Percentiles rank a stretch among this genome's conserved stretches.
Conservation (phyloP, 2,329 filamentous ascomycete genomes). For the Leptosphaerulina australis region DNA sequence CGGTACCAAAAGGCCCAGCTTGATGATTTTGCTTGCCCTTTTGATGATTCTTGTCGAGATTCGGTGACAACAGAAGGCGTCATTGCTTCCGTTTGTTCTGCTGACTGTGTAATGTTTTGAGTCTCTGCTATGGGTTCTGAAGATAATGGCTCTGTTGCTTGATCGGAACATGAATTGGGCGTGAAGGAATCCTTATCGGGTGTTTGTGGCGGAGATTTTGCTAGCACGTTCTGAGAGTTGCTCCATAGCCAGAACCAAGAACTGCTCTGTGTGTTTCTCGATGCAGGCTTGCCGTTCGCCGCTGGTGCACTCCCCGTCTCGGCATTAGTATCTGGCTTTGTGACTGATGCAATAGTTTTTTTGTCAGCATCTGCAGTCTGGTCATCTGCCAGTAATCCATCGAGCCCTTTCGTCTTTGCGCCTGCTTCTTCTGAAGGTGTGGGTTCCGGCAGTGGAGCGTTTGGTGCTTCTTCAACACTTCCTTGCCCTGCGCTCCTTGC, state of each 20-base stretch:
- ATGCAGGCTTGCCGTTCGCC: slow-evolving; percentile 14
- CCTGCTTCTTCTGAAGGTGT: slow-evolving; percentile 46
- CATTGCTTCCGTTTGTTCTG: neutral
- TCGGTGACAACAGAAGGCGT: slow-evolving; percentile 5
- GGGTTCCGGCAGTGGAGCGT: slow-evolving; percentile 49
- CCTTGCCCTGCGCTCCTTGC: slow-evolving; percentile 33
- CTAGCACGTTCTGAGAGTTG: slow-evolving; percentile 52
- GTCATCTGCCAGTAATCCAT: neutral
- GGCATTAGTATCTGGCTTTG: slow-evolving; percentile 4
- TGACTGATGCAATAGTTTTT: slow-evolving; percentile 29
- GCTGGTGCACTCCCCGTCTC: slow-evolving; percentile 26
- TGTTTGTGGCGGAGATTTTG: slow-evolving; percentile 31
- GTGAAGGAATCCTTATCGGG: slow-evolving; percentile 17
- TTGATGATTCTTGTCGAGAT: slow-evolving; percentile 20
- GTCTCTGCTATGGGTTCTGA: slow-evolving; percentile 1
- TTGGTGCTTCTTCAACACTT: slow-evolving; percentile 47
- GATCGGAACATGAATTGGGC: slow-evolving; percentile 14
- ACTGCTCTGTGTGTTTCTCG: slow-evolving; percentile 33
- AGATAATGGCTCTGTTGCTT: slow-evolving; percentile 11
- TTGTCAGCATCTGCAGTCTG: slow-evolving; percentile 25
- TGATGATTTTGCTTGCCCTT: slow-evolving; percentile 58
- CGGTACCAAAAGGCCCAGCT: slow-evolving; percentile 85
- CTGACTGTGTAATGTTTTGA: too few species aligned
- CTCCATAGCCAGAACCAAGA: slow-evolving; percentile 61
- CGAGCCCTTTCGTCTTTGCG: slow-evolving; percentile 34